These are phyloP conservation scores for Lachnellula cervina DNA, from an alignment of 2,329 filamentous ascomycete genomes.

Conservation along the genomic window DNA sequence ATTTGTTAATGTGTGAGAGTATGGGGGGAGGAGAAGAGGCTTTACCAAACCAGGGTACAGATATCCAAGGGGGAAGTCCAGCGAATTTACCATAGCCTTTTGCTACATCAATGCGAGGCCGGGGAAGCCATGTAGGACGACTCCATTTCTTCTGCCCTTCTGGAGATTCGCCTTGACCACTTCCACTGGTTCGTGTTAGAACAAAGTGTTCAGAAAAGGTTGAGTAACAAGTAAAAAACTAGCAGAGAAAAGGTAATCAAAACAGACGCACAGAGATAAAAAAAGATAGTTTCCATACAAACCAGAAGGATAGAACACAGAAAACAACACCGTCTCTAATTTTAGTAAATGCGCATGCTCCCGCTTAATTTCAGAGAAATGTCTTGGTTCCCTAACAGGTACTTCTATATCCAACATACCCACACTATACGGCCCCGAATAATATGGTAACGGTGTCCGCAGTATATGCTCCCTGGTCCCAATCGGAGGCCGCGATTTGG, in stretches of 20 bases:
- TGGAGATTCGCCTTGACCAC: constrained; percentile 34
- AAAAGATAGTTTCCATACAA: constrained; percentile 20
- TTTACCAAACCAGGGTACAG: constrained; percentile 47
- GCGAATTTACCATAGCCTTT: constrained; percentile 60
- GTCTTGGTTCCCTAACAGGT: constrained; percentile 41
- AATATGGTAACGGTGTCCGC: constrained; percentile 40
- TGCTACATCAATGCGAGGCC: constrained; percentile 50
- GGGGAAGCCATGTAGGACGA: constrained; percentile 57
- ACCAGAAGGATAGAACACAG: constrained; percentile 60
- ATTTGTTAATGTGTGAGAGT: neutral
- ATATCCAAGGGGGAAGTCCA: constrained; percentile 43
- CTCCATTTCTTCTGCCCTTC: constrained; percentile 41
- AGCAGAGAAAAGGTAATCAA: neutral
- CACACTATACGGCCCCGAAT: constrained; percentile 48
- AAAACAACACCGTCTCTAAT: constrained; percentile 57
- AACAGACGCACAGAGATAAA: neutral
- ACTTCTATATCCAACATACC: constrained; percentile 52
- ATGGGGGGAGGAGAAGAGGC: neutral
- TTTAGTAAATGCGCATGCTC: constrained; percentile 43
- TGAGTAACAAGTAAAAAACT: neutral
- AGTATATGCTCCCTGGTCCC: constrained; percentile 45
- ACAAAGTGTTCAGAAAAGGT: too few relatives aligned
- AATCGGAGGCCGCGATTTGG: constrained; percentile 42
- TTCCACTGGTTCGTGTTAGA: constrained; percentile 21
- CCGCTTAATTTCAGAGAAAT: constrained; percentile 47